These are phyloP conservation scores for Cladosporium sp. DNA, from an alignment of 2,329 filamentous ascomycete species.

Conservation along the genomic window DNA sequence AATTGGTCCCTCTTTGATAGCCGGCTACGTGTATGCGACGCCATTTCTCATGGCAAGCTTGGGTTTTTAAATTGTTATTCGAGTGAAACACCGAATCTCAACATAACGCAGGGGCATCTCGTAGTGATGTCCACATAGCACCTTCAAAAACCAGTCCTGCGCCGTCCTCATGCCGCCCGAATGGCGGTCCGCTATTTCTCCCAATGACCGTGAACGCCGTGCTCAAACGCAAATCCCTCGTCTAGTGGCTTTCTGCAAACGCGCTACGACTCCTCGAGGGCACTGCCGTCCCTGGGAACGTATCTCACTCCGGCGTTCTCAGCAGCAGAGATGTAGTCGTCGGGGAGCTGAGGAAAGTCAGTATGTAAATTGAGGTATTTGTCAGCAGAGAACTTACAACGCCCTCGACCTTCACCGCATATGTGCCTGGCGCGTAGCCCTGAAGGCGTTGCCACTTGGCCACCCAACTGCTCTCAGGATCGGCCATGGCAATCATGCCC, in stretches of 20 bases:
- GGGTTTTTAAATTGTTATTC: no score
- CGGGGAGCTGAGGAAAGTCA: conserved; percentile 43
- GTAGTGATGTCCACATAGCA: background rate
- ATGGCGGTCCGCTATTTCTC: background rate
- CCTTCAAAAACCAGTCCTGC: background rate
- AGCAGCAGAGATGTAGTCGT: conserved; percentile 52
- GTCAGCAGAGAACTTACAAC: conserved; percentile 45
- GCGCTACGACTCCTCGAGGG: conserved; percentile 16
- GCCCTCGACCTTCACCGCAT: conserved; percentile 91
- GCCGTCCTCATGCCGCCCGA: background rate
- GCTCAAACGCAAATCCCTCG: conserved; percentile 7
- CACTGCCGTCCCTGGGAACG: conserved; percentile 46
- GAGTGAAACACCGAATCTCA: no score
- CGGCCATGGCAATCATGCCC: conserved; percentile 77
- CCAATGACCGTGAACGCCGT: conserved; percentile 2
- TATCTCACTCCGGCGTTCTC: conserved; percentile 60
- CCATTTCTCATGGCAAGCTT: no score
- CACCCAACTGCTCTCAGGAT: conserved; percentile 85
- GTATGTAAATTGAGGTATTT: background rate
- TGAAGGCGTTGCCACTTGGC: conserved; percentile 95
- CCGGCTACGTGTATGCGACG: no score
- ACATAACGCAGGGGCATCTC: no score
- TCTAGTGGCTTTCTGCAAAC: background rate
- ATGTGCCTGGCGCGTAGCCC: conserved; percentile 80
- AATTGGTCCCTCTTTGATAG: no score